Evolutionary conservation across 371 early-diverging fungal genomes (phyloP).

Genomic region (Rhizopus delemar): DNA sequence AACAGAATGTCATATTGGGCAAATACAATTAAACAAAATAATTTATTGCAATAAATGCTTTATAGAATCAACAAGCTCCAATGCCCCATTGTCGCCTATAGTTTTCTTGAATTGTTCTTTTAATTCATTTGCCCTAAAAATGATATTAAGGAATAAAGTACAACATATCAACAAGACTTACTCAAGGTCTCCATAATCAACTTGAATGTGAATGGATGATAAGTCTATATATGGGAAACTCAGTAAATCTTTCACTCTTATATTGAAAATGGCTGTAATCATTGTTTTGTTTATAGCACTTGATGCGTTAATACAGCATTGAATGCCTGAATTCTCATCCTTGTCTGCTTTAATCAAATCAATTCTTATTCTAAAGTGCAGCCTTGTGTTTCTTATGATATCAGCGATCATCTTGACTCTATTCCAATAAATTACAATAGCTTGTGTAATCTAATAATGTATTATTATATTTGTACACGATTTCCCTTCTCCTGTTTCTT

Average conservation of each 20-base stretch:
- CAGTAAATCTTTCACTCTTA: neutral
- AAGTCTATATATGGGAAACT: neutral
- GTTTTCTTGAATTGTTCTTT: neutral
- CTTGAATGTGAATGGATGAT: neutral
- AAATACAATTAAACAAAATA: constrained; percentile 8
- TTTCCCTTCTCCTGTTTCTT: neutral
- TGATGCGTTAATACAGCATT: neutral
- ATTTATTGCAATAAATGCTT: neutral
- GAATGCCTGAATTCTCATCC: neutral
- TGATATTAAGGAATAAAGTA: too few relatives aligned
- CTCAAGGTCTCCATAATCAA: neutral
- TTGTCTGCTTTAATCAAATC: neutral
- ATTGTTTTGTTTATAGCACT: neutral
- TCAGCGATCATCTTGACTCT: neutral
- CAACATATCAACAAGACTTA: neutral
- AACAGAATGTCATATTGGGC: constrained; percentile 16
- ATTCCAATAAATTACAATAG: neutral
- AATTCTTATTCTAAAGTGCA: neutral
- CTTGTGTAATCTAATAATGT: neutral
- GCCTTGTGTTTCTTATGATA: neutral
- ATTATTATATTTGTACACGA: neutral
- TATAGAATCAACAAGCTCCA: neutral
- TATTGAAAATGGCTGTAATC: neutral
- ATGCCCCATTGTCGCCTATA: neutral
- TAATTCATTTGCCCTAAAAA: neutral